Base-by-base conservation (phyloP, 1,284 basidiomycete species). In the Puccinia polysora region DNA sequence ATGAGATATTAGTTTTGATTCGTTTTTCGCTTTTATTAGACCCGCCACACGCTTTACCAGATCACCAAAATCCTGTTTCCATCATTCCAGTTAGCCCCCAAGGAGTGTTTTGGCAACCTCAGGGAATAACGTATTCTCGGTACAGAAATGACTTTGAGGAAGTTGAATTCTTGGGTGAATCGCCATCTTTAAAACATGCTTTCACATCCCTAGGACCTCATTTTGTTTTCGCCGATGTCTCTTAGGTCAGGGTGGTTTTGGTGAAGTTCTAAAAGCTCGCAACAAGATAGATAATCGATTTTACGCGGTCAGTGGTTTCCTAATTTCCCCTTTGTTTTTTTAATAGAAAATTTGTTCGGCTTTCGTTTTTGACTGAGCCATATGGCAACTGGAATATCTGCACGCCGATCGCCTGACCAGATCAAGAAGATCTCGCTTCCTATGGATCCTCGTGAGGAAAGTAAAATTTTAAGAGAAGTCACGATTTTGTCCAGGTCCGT, bases 261-360 rank as follows among this genome's bases (percentile, higher is more conserved):
- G 93, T 0, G 89, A 90, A 25, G 94, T 97, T 0, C 91, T 96
- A 53, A 97, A 97, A 80, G 93, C 92, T 0, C 83, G 88, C 65
- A 94, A 97, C 78, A 89, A 87, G 81, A 80, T 84, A 1, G 84
- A 85, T 73, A 82, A 80, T 20, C 67, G 76, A 38, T 77, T 78
- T 58, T 75, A 76, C 63, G 76, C 75, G 15, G 75, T 75, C 36
- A 62, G 73, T 32, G n/a, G n/a, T n/a, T n/a, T n/a, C n/a, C n/a
- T n/a, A n/a, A n/a, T n/a, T n/a, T n/a, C 53, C 23, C 53, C 53
- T 7, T 56, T 28, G 23, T 28, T 56, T 56, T 56, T 56, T 56
- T 25, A 23, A 23, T 56, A n/a, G n/a, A n/a, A n/a, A n/a, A n/a
- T n/a, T n/a, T n/a, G n/a, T n/a, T n/a, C n/a, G n/a, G n/a, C 30